phyloP scores from a whole-genome alignment of 176 grass and related monocot species.

The Chloris gayana region DNA sequence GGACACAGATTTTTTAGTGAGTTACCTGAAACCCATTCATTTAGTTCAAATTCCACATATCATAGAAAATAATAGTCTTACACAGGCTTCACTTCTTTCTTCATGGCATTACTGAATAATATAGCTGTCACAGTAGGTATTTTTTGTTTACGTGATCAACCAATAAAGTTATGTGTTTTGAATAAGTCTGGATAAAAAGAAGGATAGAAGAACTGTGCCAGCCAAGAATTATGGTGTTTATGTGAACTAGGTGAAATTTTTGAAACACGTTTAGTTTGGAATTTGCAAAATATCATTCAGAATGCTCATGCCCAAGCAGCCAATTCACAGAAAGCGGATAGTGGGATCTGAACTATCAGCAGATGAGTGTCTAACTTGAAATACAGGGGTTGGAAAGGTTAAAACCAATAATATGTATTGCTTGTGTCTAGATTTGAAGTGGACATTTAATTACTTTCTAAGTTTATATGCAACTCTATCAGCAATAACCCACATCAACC shows the following conservation, averaged over 20 bases:
- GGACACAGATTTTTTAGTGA: background rate
- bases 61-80: background rate
- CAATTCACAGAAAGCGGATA: background rate
- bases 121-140: background rate
- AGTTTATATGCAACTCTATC: background rate
- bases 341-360: constrained; percentile 12
- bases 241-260: constrained; percentile 22
- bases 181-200: background rate
- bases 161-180: background rate
- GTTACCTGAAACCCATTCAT: background rate
- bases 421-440: background rate
- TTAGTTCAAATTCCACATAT: constrained; percentile 14
- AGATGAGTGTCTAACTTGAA: constrained; percentile 10
- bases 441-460: background rate
- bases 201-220: background rate
- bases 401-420: constrained; percentile 9
- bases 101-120: constrained; percentile 13
- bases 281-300: constrained; percentile 4
- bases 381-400: background rate
- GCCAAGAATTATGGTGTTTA: background rate
- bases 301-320: background rate
- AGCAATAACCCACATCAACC: too few species aligned
- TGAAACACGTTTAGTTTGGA: constrained; percentile 5
- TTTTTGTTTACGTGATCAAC: constrained; percentile 13
- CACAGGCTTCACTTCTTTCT: constrained; percentile 17